Percentiles rank a stretch among this genome's conserved stretches.
phyloP scores from a whole-genome alignment of 257 asterid genomes.

The Hygrophila difformis region DNA sequence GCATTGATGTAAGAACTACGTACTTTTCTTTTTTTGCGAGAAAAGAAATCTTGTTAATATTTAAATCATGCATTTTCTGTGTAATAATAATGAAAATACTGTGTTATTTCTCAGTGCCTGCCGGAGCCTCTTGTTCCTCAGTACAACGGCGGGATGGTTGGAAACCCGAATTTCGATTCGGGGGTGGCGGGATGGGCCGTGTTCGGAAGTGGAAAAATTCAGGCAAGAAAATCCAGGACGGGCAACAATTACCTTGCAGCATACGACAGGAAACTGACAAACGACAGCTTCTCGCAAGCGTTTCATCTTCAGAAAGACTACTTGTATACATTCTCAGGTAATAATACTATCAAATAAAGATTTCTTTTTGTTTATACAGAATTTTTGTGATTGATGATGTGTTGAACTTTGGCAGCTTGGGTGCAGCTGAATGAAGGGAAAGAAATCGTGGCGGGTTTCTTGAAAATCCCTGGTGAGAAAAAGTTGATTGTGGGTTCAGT shows the following conservation, averaged over 20 bases:
- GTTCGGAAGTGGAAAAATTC: slow-evolving; percentile 22
- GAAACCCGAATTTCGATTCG: slow-evolving; percentile 11
- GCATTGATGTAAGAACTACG: slow-evolving; percentile 22
- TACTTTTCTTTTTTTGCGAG: no score
- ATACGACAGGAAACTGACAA: slow-evolving; percentile 13
- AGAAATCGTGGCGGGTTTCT: slow-evolving; percentile 23
- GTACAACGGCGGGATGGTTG: slow-evolving; percentile 30
- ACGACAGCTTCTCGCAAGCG: slow-evolving; percentile 20
- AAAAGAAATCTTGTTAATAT: background rate
- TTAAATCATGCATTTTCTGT: background rate
- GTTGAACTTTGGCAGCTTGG: slow-evolving; percentile 40
- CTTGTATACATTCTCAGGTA: slow-evolving; percentile 39
- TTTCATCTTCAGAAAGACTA: slow-evolving; percentile 21
- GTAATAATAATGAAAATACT: background rate
- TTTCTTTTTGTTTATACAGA: no score
- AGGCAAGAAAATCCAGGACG: slow-evolving; percentile 7
- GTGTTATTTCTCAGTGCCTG: slow-evolving; percentile 26
- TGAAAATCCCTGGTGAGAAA: background rate
- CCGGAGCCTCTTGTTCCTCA: slow-evolving; percentile 31
- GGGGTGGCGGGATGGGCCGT: slow-evolving; percentile 22
- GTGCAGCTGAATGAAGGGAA: slow-evolving; percentile 29
- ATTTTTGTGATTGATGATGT: no score
- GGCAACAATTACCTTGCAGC: slow-evolving; percentile 33
- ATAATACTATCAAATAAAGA: no score
- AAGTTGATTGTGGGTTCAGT: slow-evolving; percentile 27